Evolutionary conservation across 176 grass and related monocot genomes (phyloP).

Genomic region (Ensete glaucum): DNA sequence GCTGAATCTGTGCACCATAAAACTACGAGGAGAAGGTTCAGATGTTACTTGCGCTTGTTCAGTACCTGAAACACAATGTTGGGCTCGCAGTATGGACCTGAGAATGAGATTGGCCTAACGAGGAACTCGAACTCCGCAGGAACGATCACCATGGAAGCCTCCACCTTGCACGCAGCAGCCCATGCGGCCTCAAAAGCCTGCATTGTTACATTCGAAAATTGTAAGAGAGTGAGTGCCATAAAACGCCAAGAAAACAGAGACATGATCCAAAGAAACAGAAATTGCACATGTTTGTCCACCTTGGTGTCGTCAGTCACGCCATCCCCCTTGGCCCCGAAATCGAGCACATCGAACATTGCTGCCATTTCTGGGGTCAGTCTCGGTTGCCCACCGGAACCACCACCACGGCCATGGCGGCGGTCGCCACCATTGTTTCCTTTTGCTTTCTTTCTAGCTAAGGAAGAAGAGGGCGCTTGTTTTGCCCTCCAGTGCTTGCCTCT

Average conservation of each 20-base stretch:
- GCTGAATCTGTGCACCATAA: too few relatives aligned
- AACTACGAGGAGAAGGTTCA: too few relatives aligned
- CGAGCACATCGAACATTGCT: constrained; percentile 59
- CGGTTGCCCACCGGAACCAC: background rate
- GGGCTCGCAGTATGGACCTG: constrained; percentile 22
- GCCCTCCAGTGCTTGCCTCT: constrained; percentile 78
- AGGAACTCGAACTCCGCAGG: constrained; percentile 31
- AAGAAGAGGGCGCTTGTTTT: constrained; percentile 33
- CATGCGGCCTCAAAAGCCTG: constrained; percentile 43
- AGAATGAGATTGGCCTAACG: constrained; percentile 45
- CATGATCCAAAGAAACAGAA: constrained; percentile 6
- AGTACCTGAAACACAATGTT: constrained; percentile 41
- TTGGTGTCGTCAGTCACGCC: constrained; percentile 73
- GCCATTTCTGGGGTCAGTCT: background rate
- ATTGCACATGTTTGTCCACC: constrained; percentile 25
- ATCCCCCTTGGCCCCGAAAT: constrained; percentile 78
- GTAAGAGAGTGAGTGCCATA: too few relatives aligned
- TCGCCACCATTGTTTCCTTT: constrained; percentile 46
- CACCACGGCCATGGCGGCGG: background rate
- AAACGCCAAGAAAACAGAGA: too few relatives aligned
- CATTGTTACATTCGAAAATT: background rate
- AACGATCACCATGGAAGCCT: constrained; percentile 34
- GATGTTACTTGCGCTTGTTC: constrained; percentile 15
- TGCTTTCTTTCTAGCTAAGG: constrained; percentile 54
- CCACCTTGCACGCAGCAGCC: constrained; percentile 34